phyloP scores from a whole-genome alignment of 2,329 filamentous ascomycete species.

The Diaporthe sp. region DNA sequence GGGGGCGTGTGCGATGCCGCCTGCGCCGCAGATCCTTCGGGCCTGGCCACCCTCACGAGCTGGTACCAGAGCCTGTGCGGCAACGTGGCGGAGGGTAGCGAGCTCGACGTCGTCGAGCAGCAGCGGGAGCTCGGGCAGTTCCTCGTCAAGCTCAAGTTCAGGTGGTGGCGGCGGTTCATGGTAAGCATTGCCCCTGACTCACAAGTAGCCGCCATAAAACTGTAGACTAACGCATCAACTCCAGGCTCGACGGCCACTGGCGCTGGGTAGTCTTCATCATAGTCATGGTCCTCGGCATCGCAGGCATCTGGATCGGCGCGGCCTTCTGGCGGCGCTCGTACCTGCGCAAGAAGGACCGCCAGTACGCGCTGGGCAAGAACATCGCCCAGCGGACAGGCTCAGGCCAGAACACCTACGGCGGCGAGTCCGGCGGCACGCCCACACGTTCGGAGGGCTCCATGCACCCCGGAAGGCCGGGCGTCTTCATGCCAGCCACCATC shows the following conservation, averaged over 20 bases:
- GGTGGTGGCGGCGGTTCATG: constrained; percentile 51
- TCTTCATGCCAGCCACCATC: constrained; percentile 52
- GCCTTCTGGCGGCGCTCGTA: constrained; percentile 80
- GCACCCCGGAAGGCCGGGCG: constrained; percentile 45
- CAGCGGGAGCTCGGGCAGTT: constrained; percentile 40
- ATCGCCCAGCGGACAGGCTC: constrained; percentile 42
- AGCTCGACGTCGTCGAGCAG: constrained; percentile 42
- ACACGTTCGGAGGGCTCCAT: constrained; percentile 45
- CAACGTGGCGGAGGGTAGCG: constrained; percentile 49
- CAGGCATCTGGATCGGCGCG: constrained; percentile 73
- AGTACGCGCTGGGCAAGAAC: constrained; percentile 60
- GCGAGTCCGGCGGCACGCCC: constrained; percentile 44
- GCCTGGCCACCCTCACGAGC: constrained; percentile 67
- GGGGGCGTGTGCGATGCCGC: constrained; percentile 70
- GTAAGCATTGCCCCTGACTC: constrained; percentile 48
- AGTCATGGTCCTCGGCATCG: constrained; percentile 76
- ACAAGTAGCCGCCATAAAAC: not conserved
- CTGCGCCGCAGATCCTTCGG: constrained; percentile 62
- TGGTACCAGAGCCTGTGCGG: constrained; percentile 79
- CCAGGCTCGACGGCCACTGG: constrained; percentile 76
- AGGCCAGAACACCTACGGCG: constrained; percentile 45
- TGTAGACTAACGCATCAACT: constrained; percentile 15
- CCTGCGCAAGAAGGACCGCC: constrained; percentile 73
- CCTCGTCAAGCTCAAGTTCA: constrained; percentile 38
- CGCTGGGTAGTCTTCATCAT: constrained; percentile 87